A percentile compares a stretch with the other conserved stretches of the same genome.
Evolutionary conservation across 2,329 filamentous ascomycete species (phyloP).

Genomic region (Exophiala oligosperma): DNA sequence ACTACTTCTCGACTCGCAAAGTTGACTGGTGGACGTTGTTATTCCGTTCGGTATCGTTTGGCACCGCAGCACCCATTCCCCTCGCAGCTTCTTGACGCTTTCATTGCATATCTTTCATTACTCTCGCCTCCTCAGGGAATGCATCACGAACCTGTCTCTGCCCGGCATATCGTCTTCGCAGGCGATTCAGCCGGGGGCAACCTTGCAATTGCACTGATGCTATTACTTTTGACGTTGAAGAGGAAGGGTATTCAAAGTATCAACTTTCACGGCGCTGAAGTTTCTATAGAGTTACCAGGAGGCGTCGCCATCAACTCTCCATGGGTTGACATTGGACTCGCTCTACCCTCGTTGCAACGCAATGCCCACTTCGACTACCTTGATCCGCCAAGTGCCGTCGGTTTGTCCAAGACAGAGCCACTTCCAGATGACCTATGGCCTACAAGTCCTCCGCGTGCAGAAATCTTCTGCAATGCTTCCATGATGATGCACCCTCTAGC

Average conservation of each 20-base stretch:
- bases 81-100: conserved; percentile 45
- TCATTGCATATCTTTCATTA: conserved; percentile 50
- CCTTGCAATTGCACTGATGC: conserved; percentile 41
- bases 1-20: conserved; percentile 41
- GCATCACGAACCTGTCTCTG: conserved; percentile 42
- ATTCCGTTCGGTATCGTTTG: conserved; percentile 49
- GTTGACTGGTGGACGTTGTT: conserved; percentile 37
- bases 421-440: conserved; percentile 43
- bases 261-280: conserved; percentile 41
- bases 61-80: conserved; percentile 51
- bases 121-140: conserved; percentile 45
- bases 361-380: conserved; percentile 46
- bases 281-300: conserved; percentile 43
- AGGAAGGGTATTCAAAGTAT: conserved; percentile 34
- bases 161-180: conserved; percentile 46
- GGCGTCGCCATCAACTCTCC: conserved; percentile 42
- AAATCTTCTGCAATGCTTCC: conserved; percentile 42
- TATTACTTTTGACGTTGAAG: conserved; percentile 44
- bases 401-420: conserved; percentile 30
- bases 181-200: conserved; percentile 50
- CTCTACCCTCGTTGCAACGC: conserved; percentile 40
- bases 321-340: conserved; percentile 45
- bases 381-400: conserved; percentile 26
- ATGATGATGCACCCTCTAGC: conserved; percentile 42
- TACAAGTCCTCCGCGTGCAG: conserved; percentile 41